Evolutionary conservation across 108 stramenopile species (phyloP).

Genomic region (Stephanodiscus minutulus): DNA sequence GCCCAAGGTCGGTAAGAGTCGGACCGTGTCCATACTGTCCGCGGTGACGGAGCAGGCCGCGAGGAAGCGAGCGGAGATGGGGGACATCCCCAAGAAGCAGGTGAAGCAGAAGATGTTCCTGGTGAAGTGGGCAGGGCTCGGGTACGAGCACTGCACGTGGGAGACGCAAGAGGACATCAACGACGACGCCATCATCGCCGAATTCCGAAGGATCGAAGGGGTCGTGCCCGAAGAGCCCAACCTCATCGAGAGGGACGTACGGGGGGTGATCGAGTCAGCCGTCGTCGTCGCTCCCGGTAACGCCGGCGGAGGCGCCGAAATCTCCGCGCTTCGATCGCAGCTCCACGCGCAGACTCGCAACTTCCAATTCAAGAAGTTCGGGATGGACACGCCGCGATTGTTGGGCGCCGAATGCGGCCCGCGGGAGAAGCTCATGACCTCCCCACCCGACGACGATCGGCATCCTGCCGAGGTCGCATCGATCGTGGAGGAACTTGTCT

Average conservation of each 20-base stretch:
- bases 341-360: slow-evolving; percentile 79
- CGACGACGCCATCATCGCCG: slow-evolving; percentile 70
- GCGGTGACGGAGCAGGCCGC: slow-evolving; percentile 80
- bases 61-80: slow-evolving; percentile 77
- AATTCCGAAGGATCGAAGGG: slow-evolving; percentile 74
- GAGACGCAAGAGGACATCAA: slow-evolving; percentile 92
- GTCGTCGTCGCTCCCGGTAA: slow-evolving; percentile 60
- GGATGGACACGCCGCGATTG: slow-evolving; percentile 56
- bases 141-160: slow-evolving; percentile 96
- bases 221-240: slow-evolving; percentile 73
- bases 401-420: slow-evolving; percentile 72
- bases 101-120: slow-evolving; percentile 86
- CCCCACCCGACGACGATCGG: slow-evolving; percentile 6
- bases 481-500: slow-evolving; percentile 26
- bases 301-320: slow-evolving; percentile 63
- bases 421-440: neutral
- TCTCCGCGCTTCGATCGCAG: slow-evolving; percentile 50
- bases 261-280: slow-evolving; percentile 50
- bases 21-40: slow-evolving; percentile 70
- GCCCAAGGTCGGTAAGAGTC: slow-evolving; percentile 65
- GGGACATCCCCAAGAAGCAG: slow-evolving; percentile 76
- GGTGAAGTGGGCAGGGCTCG: slow-evolving; percentile 96
- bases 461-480: slow-evolving; percentile 19
- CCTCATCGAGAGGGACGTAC: slow-evolving; percentile 57
- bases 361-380: slow-evolving; percentile 85